phyloP scores from a whole-genome alignment of 768 basidiomycete genomes.

The Pholiota molesta region DNA sequence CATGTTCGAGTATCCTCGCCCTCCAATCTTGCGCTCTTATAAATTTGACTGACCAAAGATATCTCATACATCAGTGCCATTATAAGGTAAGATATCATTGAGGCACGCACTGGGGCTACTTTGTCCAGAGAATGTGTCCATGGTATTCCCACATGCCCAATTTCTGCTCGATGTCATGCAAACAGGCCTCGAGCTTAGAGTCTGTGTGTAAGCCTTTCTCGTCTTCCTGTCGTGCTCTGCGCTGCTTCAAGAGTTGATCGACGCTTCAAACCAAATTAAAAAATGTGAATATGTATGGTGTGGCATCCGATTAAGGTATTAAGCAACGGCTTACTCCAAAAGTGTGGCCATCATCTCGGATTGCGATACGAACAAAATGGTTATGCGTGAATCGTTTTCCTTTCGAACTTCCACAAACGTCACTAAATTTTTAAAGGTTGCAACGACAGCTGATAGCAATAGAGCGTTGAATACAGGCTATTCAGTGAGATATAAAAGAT shows the following conservation, averaged over 20 bases:
- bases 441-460: neutral
- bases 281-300: neutral
- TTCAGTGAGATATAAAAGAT: too few species aligned
- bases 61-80: neutral
- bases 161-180: slow-evolving; percentile 7
- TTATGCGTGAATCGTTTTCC: slow-evolving; percentile 9
- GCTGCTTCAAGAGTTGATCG: neutral
- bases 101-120: slow-evolving; percentile 17
- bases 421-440: slow-evolving; percentile 6
- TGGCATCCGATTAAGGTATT: too few species aligned
- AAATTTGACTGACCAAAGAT: slow-evolving; percentile 18
- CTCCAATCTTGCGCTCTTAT: slow-evolving; percentile 26
- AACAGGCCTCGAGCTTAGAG: slow-evolving; percentile 4
- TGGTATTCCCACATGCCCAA: slow-evolving; percentile 21
- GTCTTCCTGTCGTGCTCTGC: neutral
- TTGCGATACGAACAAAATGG: slow-evolving; percentile 1
- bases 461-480: neutral
- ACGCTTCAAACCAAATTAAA: slow-evolving; percentile 2
- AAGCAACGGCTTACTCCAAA: too few species aligned
- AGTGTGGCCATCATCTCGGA: slow-evolving; percentile 11
- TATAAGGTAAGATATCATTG: neutral
- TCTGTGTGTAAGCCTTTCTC: neutral
- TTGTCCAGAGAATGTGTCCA: slow-evolving; percentile 27
- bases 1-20: slow-evolving; percentile 17
- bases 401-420: slow-evolving; percentile 1